A percentile compares a stretch with the other conserved stretches of the same genome.
These are phyloP conservation scores for Fusarium tuaranense DNA, from an alignment of 2,329 filamentous ascomycete species.

Conservation along the genomic window DNA sequence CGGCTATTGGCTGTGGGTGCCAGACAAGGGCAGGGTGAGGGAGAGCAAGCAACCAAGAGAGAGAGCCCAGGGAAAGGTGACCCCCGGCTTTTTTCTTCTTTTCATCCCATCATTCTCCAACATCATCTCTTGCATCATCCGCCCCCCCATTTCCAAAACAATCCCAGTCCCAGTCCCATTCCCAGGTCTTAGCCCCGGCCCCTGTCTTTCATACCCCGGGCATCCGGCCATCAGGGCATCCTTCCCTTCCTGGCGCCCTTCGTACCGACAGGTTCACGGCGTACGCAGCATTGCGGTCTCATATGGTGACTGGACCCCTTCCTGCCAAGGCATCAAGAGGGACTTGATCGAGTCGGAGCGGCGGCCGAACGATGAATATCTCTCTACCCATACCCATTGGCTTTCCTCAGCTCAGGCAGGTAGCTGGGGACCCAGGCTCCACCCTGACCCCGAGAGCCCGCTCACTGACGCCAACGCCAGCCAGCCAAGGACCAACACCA, in stretches of 20 bases:
- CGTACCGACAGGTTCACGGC: constrained; percentile 4
- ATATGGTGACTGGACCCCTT: background rate
- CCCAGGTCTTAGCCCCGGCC: constrained; percentile 29
- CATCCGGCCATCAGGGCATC: constrained; percentile 20
- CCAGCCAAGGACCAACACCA: constrained; percentile 17
- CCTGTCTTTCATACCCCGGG: constrained; percentile 32
- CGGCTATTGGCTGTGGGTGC: constrained; percentile 18
- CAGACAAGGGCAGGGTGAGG: constrained; percentile 28
- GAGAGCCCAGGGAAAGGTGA: constrained; percentile 6
- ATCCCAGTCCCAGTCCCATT: constrained; percentile 12
- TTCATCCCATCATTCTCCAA: constrained; percentile 36
- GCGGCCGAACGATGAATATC: constrained; percentile 21
- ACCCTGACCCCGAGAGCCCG: constrained; percentile 26
- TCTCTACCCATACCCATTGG: constrained; percentile 16
- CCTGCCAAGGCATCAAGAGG: constrained; percentile 9
- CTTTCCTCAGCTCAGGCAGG: constrained; percentile 7
- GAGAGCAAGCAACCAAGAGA: constrained; percentile 2
- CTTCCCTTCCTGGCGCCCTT: constrained; percentile 7
- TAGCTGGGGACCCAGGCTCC: constrained; percentile 24
- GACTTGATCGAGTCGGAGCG: constrained; percentile 25
- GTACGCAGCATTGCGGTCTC: constrained; percentile 12
- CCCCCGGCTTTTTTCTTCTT: constrained; percentile 11
- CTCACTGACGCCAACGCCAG: constrained; percentile 28
- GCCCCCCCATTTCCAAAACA: constrained; percentile 13
- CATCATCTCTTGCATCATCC: constrained; percentile 41